A percentile compares a stretch with the other conserved stretches of the same genome.
phyloP scores from a whole-genome alignment of 371 early-diverging fungal genomes.

The Gilbertella persicaria region DNA sequence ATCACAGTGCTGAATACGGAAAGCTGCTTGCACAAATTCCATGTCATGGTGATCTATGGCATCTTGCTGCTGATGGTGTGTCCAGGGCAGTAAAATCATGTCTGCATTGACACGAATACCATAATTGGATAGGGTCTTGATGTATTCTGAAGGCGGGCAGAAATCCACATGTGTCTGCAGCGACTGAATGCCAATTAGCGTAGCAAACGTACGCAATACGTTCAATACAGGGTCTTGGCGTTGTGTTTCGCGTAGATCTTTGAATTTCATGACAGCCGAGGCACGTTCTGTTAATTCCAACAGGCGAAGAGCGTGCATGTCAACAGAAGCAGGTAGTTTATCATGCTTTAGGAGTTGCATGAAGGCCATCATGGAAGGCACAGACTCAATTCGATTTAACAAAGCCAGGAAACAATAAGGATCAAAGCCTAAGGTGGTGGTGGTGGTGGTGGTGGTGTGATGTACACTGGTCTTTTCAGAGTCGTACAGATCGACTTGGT shows the following conservation, averaged over 20 bases:
- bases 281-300: constrained; percentile 72
- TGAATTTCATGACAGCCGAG: constrained; percentile 72
- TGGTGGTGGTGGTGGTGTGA: not conserved
- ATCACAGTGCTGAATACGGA: constrained; percentile 4
- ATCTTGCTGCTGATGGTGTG: not conserved
- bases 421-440: not conserved
- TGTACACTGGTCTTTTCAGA: too few species aligned
- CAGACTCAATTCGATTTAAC: constrained; percentile 61
- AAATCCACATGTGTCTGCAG: constrained; percentile 32
- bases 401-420: constrained; percentile 48
- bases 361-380: constrained; percentile 73
- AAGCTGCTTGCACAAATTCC: constrained; percentile 23
- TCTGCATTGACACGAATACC: constrained; percentile 23
- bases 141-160: constrained; percentile 16
- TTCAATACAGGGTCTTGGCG: constrained; percentile 71
- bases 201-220: constrained; percentile 75
- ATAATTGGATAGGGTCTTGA: constrained; percentile 22
- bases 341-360: constrained; percentile 51
- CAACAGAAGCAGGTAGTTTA: not conserved
- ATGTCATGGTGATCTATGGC: constrained; percentile 1
- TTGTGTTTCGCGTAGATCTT: constrained; percentile 60
- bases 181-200: constrained; percentile 53
- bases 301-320: constrained; percentile 63
- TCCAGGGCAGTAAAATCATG: constrained; percentile 34
- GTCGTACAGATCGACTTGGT: not conserved